phyloP scores from a whole-genome alignment of 2,329 filamentous ascomycete species.

The Alternaria viburni region DNA sequence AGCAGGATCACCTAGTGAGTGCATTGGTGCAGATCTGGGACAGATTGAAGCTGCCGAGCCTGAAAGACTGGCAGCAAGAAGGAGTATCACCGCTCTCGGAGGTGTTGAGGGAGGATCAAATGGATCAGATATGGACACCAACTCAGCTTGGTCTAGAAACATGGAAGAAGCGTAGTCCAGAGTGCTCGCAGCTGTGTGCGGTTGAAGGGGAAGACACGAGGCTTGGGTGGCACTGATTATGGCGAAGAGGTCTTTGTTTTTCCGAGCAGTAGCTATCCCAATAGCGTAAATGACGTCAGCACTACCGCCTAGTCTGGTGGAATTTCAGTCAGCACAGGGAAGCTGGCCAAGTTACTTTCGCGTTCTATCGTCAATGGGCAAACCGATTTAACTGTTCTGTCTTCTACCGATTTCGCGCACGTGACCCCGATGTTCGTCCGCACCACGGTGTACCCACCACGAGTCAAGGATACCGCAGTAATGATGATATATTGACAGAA shows the following conservation, averaged over 20 bases:
- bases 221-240: not conserved
- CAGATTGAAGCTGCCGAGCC: not conserved
- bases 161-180: not conserved
- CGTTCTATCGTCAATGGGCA: not conserved
- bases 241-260: not conserved
- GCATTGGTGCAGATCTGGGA: not conserved
- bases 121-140: not conserved
- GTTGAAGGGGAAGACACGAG: not conserved
- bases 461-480: rapidly evolving
- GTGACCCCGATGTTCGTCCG: not conserved
- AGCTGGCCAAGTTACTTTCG: not conserved
- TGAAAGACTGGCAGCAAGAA: not conserved
- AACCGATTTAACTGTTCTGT: not conserved
- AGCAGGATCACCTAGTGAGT: not conserved
- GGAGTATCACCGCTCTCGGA: not conserved
- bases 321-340: not conserved
- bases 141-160: not conserved
- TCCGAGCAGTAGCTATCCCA: not conserved
- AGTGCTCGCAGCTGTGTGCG: not conserved
- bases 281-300: not conserved
- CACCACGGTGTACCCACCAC: not conserved
- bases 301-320: not conserved
- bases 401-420: not conserved
- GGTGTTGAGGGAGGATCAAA: not conserved
- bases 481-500: too few species aligned